These are phyloP conservation scores for Leccinum griseonigrum DNA, from an alignment of 1,284 basidiomycete species.

Conservation along the genomic window DNA sequence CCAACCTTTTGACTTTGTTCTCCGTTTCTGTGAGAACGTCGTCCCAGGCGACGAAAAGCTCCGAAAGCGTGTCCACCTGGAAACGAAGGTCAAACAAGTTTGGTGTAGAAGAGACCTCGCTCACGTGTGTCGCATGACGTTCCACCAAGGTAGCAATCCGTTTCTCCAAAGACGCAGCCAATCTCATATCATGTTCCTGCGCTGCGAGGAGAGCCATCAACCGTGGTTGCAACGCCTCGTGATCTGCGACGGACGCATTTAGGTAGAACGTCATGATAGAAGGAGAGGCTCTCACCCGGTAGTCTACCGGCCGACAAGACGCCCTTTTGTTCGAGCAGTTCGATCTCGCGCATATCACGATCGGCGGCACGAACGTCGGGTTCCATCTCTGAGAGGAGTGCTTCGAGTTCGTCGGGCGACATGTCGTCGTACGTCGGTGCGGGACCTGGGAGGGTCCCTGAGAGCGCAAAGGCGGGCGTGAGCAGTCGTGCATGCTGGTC, in stretches of 20 bases:
- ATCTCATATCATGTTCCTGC: conserved; percentile 55
- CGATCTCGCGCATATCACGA: conserved; percentile 74
- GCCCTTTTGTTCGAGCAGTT: conserved; percentile 62
- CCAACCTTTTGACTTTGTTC: conserved; percentile 50
- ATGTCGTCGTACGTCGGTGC: conserved; percentile 58
- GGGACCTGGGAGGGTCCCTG: conserved; percentile 50
- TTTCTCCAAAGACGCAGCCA: conserved; percentile 57
- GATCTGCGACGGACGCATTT: conserved; percentile 40
- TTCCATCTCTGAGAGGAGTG: conserved; percentile 73
- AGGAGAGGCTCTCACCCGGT: conserved; percentile 38
- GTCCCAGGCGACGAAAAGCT: conserved; percentile 80
- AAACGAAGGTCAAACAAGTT: background rate
- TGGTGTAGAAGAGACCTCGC: conserved; percentile 21
- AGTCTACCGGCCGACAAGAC: conserved; percentile 70
- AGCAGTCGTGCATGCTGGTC: conserved; percentile 71
- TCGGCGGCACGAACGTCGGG: conserved; percentile 76
- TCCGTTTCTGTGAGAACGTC: conserved; percentile 65
- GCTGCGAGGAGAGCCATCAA: conserved; percentile 54
- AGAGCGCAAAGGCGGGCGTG: conserved; percentile 69
- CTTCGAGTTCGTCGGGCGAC: conserved; percentile 64
- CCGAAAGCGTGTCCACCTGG: conserved; percentile 75
- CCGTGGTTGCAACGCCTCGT: conserved; percentile 60
- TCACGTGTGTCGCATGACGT: conserved; percentile 64
- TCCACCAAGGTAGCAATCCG: conserved; percentile 64
- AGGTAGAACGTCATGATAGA: too few relatives aligned